Evolutionary conservation across 306 rosid genomes (phyloP).

Genomic region (Glycyrrhiza uralensis): DNA sequence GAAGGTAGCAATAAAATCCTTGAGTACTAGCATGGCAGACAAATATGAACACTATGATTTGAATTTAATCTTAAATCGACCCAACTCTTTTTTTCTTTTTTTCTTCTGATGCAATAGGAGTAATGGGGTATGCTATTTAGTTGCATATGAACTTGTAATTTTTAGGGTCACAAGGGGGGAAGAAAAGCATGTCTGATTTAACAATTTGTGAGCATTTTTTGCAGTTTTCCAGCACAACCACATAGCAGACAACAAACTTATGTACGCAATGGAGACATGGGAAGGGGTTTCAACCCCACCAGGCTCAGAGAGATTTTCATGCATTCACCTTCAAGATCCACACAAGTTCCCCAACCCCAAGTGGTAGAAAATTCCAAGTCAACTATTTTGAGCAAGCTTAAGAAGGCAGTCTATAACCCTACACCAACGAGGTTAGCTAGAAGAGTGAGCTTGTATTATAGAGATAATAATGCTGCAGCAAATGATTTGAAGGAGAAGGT

Average conservation of each 20-base stretch:
- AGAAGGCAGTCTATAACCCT: constrained; percentile 55
- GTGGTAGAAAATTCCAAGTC: constrained; percentile 34
- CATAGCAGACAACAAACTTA: constrained; percentile 19
- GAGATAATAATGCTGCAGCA: constrained; percentile 32
- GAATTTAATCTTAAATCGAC: background rate
- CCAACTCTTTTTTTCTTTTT: background rate
- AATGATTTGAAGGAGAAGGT: constrained; percentile 17
- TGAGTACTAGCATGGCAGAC: background rate
- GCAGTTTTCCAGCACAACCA: constrained; percentile 39
- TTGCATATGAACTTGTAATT: background rate
- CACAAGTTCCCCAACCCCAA: constrained; percentile 22
- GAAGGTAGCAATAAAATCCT: background rate
- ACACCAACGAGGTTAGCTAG: constrained; percentile 24
- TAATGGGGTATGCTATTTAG: background rate
- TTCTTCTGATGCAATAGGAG: background rate
- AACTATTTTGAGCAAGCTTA: constrained; percentile 51
- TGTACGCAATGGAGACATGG: constrained; percentile 3
- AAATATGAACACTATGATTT: background rate
- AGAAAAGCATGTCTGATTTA: background rate
- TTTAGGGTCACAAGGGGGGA: background rate
- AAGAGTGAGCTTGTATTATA: constrained; percentile 47
- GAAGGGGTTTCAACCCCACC: constrained; percentile 27
- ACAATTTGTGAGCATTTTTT: constrained; percentile 8
- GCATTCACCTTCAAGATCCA: constrained; percentile 27
- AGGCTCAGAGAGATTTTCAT: constrained; percentile 22